These are phyloP conservation scores for Mortierella sp. DNA, from an alignment of 371 early-diverging fungal species.

Conservation along the genomic window DNA sequence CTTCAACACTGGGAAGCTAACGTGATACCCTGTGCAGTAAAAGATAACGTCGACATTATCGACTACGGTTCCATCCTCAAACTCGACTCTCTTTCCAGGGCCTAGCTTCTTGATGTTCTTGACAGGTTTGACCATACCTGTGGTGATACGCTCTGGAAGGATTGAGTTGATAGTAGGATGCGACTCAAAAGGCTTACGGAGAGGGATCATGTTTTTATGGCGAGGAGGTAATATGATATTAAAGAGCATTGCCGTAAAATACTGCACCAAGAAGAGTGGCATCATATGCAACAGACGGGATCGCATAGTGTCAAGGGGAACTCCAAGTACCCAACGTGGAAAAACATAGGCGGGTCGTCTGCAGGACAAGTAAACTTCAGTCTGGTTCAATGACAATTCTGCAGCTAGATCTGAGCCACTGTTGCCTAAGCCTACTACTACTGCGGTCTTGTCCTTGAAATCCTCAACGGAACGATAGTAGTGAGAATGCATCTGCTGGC, in stretches of 20 bases:
- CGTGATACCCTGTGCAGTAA: constrained; percentile 74
- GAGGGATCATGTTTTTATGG: constrained; percentile 53
- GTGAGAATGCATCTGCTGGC: constrained; percentile 64
- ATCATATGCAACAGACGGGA: constrained; percentile 40
- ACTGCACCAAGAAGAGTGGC: constrained; percentile 38
- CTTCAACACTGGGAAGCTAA: constrained; percentile 65
- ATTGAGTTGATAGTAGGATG: constrained; percentile 61
- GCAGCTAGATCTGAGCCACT: constrained; percentile 64
- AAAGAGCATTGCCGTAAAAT: not conserved
- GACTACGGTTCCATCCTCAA: constrained; percentile 68
- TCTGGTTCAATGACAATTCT: constrained; percentile 64
- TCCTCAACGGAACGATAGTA: constrained; percentile 61
- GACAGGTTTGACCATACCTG: constrained; percentile 61
- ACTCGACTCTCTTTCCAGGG: constrained; percentile 58
- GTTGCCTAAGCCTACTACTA: constrained; percentile 65
- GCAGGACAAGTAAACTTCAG: constrained; percentile 59
- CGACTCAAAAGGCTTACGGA: constrained; percentile 35
- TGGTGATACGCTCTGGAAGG: constrained; percentile 59
- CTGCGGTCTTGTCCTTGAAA: constrained; percentile 58
- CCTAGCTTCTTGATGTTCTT: constrained; percentile 55
- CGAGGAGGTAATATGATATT: constrained; percentile 20
- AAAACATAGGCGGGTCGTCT: constrained; percentile 31
- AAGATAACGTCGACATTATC: constrained; percentile 69
- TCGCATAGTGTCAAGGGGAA: constrained; percentile 60
- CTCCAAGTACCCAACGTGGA: constrained; percentile 56